Conservation (phyloP, 1,284 basidiomycete species). For the Rhodotorula mucilaginosa region DNA sequence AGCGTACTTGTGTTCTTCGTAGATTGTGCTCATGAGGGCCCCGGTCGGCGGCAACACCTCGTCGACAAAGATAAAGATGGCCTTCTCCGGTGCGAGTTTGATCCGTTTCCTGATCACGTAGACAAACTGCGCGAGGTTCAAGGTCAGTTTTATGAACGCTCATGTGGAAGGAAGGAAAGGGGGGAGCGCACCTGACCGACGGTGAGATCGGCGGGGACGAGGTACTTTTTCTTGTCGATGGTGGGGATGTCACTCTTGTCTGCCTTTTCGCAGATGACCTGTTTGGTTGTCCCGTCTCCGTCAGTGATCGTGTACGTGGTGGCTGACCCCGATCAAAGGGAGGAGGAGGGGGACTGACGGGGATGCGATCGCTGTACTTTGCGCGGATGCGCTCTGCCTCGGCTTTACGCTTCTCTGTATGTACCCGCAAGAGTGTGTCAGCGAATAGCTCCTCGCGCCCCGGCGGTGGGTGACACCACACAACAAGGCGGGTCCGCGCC, state of each 20-base stretch:
- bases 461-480: background rate
- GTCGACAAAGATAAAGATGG: slow-evolving; percentile 98
- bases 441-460: too few species aligned
- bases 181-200: slow-evolving; percentile 54
- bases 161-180: background rate
- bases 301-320: too few species aligned
- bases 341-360: slow-evolving; percentile 61
- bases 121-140: slow-evolving; percentile 67
- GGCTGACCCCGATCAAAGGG: too few species aligned
- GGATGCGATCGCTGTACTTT: slow-evolving; percentile 98
- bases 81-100: slow-evolving; percentile 99
- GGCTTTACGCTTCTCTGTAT: slow-evolving; percentile 92
- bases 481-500: background rate
- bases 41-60: slow-evolving; percentile 98
- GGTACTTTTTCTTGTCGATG: slow-evolving; percentile 99
- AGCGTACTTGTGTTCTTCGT: slow-evolving; percentile 97
- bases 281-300: background rate
- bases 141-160: too few species aligned
- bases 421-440: background rate
- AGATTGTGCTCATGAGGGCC: slow-evolving; percentile 97
- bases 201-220: slow-evolving; percentile 96
- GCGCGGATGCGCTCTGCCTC: slow-evolving; percentile 77
- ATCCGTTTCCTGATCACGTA: slow-evolving; percentile 99
- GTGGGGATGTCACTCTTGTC: slow-evolving; percentile 98
- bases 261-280: slow-evolving; percentile 99